Evolutionary conservation across 225 moss, liverwort and hornwort species (phyloP).

Genomic region (Ulota crispa): DNA sequence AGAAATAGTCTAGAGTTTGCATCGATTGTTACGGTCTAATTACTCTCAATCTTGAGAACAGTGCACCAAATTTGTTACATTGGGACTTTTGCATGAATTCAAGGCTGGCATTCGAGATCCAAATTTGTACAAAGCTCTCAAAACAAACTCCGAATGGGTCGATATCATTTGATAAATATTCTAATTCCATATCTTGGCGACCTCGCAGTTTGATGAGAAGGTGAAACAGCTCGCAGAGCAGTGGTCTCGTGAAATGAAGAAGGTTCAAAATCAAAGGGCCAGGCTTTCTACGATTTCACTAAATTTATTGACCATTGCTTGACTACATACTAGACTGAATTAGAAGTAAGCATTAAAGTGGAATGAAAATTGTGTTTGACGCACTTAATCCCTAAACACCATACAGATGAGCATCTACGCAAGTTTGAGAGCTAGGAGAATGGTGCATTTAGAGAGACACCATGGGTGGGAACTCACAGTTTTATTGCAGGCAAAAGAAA

Average conservation of each 20-base stretch:
- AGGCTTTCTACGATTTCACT: not conserved
- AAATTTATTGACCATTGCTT: not conserved
- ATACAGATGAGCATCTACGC: not conserved
- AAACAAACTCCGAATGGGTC: not conserved
- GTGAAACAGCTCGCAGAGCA: slow-evolving; percentile 67
- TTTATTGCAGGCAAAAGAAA: slow-evolving; percentile 67
- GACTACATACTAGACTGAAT: not conserved
- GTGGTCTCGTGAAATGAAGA: slow-evolving; percentile 76
- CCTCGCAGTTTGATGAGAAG: slow-evolving; percentile 82
- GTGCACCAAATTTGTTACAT: not conserved
- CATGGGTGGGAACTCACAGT: slow-evolving; percentile 27
- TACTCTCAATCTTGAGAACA: not conserved
- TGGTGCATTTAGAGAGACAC: not conserved
- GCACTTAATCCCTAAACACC: not conserved
- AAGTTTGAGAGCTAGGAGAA: not conserved
- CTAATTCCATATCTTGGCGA: slow-evolving; percentile 3
- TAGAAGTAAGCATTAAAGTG: not conserved
- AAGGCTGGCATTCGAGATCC: not conserved
- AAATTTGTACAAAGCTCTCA: not conserved
- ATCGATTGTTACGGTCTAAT: not conserved
- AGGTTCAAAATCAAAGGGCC: slow-evolving; percentile 44
- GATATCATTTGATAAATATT: not conserved
- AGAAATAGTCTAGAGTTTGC: not conserved
- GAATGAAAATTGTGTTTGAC: not conserved
- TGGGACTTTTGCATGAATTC: not conserved